Conservation (phyloP, 179 eudicot species). For the Sideroxylon spinosum region DNA sequence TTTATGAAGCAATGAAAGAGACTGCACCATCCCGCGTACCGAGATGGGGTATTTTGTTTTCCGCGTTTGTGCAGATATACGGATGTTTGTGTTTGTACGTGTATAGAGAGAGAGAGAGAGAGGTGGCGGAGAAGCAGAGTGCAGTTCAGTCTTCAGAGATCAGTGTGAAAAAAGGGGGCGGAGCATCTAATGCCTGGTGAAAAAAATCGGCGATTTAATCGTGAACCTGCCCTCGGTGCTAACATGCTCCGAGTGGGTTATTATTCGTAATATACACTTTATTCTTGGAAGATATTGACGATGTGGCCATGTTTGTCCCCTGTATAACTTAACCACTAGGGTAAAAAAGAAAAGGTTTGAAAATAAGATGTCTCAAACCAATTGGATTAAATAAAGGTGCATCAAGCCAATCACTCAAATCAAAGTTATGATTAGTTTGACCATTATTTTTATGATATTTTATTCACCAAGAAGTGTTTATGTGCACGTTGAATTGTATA, state of each 20-base stretch:
- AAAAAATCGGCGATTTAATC: background rate
- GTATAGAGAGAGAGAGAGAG: background rate
- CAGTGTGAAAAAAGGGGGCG: background rate
- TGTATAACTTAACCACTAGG: background rate
- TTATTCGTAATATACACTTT: background rate
- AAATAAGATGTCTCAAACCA: background rate
- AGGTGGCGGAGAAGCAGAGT: background rate
- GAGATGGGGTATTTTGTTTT: background rate
- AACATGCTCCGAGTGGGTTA: conserved; percentile 1
- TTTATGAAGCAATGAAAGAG: conserved; percentile 28
- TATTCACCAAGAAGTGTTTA: background rate
- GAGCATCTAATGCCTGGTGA: background rate
- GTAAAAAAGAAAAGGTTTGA: background rate
- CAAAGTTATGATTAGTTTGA: conserved; percentile 14
- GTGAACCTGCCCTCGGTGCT: background rate
- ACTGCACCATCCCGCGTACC: conserved; percentile 15
- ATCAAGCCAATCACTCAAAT: conserved; percentile 5
- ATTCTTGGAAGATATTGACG: background rate
- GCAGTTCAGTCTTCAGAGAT: background rate
- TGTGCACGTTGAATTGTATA: too few species aligned
- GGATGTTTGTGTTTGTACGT: background rate
- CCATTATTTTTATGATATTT: background rate
- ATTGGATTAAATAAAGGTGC: background rate
- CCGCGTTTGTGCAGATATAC: background rate
- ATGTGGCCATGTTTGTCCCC: conserved; percentile 15